Base-by-base conservation (phyloP, 208 protist species). In the Trypanosoma boissoni region DNA sequence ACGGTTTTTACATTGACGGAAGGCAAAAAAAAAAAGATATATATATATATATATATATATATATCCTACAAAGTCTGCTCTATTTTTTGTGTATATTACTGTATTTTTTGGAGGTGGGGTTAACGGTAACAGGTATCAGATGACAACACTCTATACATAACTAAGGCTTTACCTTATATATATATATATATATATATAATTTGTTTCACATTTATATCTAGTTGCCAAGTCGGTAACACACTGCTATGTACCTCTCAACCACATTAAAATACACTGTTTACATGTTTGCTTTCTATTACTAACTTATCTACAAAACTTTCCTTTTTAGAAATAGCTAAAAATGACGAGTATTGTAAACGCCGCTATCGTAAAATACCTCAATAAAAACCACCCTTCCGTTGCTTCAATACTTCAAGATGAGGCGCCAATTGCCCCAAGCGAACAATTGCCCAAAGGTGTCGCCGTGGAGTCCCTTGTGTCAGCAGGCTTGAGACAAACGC, bases 291-390 rank as follows among this genome's bases (percentile, higher is more conserved):
- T 24, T 51, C 46, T 51, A 26, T 21, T 12, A n/a, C 8, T 59
- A 31, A 41, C 45, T 46, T 49, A 29, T 39, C 31, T 29, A 32
- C 20, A 26, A 9, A n/a, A n/a, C 18, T 21, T 43, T 46, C 31
- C 31, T 52, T 48, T 24, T 23, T 44, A 12, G 28, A 27, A 36
- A 16, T n/a, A 12, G n/a, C 21, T 9, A 64, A 20, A 8, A 10
- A 86, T 86, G 79, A 73, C 76, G 12, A 64, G 56, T 26, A 68
- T 72, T 21, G 65, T 88, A 34, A 73, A 89, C 43, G 21, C 68
- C 32, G 64, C 79, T 8, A 66, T 89, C 23, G 36, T 62, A 7
- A 61, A 79, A 21, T 89, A 89, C 66, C 73, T 89, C 32, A 21
- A 71, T 32, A 61, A 68, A 8, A 49, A 53, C 28, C 58, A 85